These are phyloP conservation scores for Remersonia thermophila DNA, from an alignment of 2,329 filamentous ascomycete genomes.

Conservation along the genomic window DNA sequence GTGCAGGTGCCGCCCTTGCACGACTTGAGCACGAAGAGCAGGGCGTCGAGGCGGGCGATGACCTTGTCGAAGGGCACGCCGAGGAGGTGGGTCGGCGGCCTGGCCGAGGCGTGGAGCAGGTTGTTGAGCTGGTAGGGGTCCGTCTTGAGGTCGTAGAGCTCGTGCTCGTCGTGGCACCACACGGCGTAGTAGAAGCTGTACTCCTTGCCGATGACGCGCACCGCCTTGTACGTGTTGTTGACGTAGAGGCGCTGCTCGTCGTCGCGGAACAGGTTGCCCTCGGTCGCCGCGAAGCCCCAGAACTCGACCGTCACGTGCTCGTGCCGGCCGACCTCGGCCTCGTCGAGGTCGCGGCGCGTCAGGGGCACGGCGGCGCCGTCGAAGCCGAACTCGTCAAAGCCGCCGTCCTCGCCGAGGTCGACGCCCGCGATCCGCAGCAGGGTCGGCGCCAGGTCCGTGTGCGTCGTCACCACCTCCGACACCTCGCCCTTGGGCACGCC, in stretches of 20 bases:
- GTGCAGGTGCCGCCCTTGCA: slow-evolving; percentile 42
- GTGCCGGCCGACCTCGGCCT: slow-evolving; percentile 20
- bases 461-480: slow-evolving; percentile 40
- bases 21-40: slow-evolving; percentile 49
- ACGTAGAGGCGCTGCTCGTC: slow-evolving; percentile 13
- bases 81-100: slow-evolving; percentile 17
- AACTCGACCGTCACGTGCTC: slow-evolving; percentile 49
- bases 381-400: slow-evolving; percentile 22
- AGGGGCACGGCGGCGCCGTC: slow-evolving; percentile 42
- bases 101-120: slow-evolving; percentile 18
- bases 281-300: slow-evolving; percentile 34
- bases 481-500: slow-evolving; percentile 33
- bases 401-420: slow-evolving; percentile 27
- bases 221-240: slow-evolving; percentile 49
- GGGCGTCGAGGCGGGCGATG: slow-evolving; percentile 40
- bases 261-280: slow-evolving; percentile 23
- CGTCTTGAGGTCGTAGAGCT: slow-evolving; percentile 50
- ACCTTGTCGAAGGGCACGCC: slow-evolving; percentile 28
- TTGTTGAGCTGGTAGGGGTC: slow-evolving; percentile 43
- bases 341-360: slow-evolving; percentile 17
- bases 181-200: slow-evolving; percentile 56
- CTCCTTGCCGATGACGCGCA: slow-evolving; percentile 38
- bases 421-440: slow-evolving; percentile 35
- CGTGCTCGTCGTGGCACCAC: slow-evolving; percentile 57
- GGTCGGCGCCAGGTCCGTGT: slow-evolving; percentile 52